phyloP scores from a whole-genome alignment of 1,139 yeast genomes.

The Spencermartinsiella ligniputridi region DNA sequence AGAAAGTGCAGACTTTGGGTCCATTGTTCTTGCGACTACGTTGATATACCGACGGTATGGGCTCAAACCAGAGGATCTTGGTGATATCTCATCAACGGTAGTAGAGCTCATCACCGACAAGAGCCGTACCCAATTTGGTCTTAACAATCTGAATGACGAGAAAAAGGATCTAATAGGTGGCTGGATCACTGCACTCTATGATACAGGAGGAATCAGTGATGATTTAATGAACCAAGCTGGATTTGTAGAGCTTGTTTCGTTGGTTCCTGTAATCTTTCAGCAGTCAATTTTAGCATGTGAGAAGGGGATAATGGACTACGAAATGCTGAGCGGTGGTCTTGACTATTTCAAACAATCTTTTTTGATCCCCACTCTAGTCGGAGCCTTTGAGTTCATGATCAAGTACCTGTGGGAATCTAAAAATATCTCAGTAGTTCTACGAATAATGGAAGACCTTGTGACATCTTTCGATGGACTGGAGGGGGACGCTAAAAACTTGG shows the following conservation, averaged over 20 bases:
- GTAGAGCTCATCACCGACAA: slow-evolving; percentile 7
- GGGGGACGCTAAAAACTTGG: slow-evolving; percentile 38
- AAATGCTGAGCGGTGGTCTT: slow-evolving; percentile 50
- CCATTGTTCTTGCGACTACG: slow-evolving; percentile 48
- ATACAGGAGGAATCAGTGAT: slow-evolving; percentile 83
- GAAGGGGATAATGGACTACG: slow-evolving; percentile 49
- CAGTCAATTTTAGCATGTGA: slow-evolving; percentile 66
- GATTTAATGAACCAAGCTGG: slow-evolving; percentile 65
- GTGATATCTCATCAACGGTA: slow-evolving; percentile 3
- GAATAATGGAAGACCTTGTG: slow-evolving; percentile 32
- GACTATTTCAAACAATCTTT: slow-evolving; percentile 65
- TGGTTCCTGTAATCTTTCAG: slow-evolving; percentile 70
- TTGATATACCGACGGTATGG: slow-evolving; percentile 44
- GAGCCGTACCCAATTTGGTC: slow-evolving; percentile 5
- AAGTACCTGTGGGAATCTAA: slow-evolving; percentile 37
- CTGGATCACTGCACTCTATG: slow-evolving; percentile 81
- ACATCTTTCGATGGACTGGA: slow-evolving; percentile 34
- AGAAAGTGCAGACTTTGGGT: slow-evolving; percentile 62
- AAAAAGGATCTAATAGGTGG: slow-evolving; percentile 52
- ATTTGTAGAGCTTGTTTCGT: slow-evolving; percentile 60
- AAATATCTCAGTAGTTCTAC: slow-evolving; percentile 31
- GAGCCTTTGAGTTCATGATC: slow-evolving; percentile 40
- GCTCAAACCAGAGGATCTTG: slow-evolving; percentile 2
- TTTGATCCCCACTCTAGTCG: slow-evolving; percentile 43
- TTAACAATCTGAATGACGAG: slow-evolving; percentile 27